Percentiles rank a stretch among this genome's conserved stretches.
These are phyloP conservation scores for Colletotrichum simmondsii DNA, from an alignment of 2,329 filamentous ascomycete genomes.

Conservation along the genomic window DNA sequence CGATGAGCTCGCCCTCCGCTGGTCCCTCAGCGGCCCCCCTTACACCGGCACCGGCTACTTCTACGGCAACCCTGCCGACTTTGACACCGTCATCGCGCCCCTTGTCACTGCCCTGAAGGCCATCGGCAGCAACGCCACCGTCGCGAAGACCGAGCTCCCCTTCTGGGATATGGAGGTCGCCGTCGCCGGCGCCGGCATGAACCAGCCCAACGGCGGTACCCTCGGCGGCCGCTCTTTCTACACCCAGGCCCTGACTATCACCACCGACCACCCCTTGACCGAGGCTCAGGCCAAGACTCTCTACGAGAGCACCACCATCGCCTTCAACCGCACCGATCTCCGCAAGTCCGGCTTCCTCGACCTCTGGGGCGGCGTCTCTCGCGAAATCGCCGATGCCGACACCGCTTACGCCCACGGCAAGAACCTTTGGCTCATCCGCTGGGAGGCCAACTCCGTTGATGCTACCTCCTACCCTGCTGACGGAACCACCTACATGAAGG, in stretches of 20 bases:
- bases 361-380: conserved; percentile 34
- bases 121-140: conserved; percentile 16
- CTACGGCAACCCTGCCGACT: conserved; percentile 32
- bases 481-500: conserved; percentile 56
- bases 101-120: conserved; percentile 20
- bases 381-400: conserved; percentile 48
- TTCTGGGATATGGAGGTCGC: conserved; percentile 36
- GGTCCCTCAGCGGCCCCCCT: conserved; percentile 11
- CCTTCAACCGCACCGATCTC: conserved; percentile 33
- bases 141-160: conserved; percentile 24
- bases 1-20: conserved; percentile 34
- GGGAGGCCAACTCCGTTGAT: conserved; percentile 41
- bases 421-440: conserved; percentile 49
- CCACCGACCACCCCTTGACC: conserved; percentile 31
- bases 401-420: conserved; percentile 52
- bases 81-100: conserved; percentile 23
- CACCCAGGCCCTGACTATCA: conserved; percentile 33
- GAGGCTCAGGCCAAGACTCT: conserved; percentile 28
- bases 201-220: conserved; percentile 27
- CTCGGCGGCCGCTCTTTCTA: conserved; percentile 31
- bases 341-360: conserved; percentile 34
- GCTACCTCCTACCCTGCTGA: conserved; percentile 60
- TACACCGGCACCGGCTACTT: conserved; percentile 30
- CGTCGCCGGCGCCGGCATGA: conserved; percentile 32
- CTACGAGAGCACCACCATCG: conserved; percentile 22